A percentile compares a stretch with the other conserved stretches of the same genome.
These are phyloP conservation scores for Nakaseomyces sp. DNA, from an alignment of 1,139 yeast species.

Conservation along the genomic window DNA sequence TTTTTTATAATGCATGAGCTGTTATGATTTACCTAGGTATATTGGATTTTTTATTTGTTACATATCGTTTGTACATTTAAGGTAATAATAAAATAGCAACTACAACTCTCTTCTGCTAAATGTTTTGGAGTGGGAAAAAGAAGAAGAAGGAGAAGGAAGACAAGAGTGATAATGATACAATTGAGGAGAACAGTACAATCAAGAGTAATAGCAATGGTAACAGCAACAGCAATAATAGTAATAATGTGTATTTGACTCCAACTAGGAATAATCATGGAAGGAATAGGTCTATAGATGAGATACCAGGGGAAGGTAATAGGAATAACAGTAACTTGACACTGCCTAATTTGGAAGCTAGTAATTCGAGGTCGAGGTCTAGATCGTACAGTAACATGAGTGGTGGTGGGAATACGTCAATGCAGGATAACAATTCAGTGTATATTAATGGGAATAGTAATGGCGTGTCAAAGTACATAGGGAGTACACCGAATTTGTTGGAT, in stretches of 20 bases:
- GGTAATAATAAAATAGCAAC: too few species aligned
- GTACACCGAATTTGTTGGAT: slow-evolving; percentile 62
- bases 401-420: too few species aligned
- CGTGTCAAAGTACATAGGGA: slow-evolving; percentile 34
- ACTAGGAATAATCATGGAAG: neutral
- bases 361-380: neutral
- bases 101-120: too few species aligned
- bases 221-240: neutral
- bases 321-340: slow-evolving; percentile 1
- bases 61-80: too few species aligned
- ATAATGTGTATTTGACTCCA: slow-evolving; percentile 1
- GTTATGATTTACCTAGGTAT: too few species aligned
- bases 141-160: neutral
- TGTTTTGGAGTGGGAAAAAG: slow-evolving; percentile 2
- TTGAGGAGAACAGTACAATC: neutral
- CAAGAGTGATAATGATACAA: neutral
- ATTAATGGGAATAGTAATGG: neutral
- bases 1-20: too few species aligned
- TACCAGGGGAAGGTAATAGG: neutral
- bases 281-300: neutral
- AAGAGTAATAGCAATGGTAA: too few species aligned
- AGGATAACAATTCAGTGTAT: neutral
- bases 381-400: neutral
- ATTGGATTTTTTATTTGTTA: too few species aligned
- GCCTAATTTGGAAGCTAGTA: neutral